phyloP scores from a whole-genome alignment of 768 basidiomycete species.

The Leccinum sublutescens region DNA sequence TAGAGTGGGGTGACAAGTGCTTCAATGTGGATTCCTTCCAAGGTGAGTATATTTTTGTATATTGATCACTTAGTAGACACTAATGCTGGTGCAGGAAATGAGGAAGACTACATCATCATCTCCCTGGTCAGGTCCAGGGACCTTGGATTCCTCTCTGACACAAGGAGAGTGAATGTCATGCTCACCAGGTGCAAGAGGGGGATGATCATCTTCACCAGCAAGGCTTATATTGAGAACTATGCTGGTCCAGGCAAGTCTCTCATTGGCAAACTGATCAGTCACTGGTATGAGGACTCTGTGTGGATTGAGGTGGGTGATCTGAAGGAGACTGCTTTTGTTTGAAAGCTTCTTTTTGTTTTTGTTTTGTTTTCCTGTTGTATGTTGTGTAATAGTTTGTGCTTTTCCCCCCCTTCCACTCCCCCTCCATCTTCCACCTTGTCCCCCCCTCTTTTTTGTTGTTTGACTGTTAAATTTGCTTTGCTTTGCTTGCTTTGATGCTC shows the following conservation, averaged over 20 bases:
- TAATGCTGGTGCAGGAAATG: slow-evolving; percentile 58
- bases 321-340: slow-evolving; percentile 18
- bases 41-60: slow-evolving; percentile 43
- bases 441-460: background rate
- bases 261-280: slow-evolving; percentile 38
- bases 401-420: background rate
- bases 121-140: slow-evolving; percentile 63
- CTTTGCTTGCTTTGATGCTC: background rate
- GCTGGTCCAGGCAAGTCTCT: slow-evolving; percentile 49
- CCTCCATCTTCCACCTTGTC: background rate
- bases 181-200: slow-evolving; percentile 74
- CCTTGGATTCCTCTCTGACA: slow-evolving; percentile 65
- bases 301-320: slow-evolving; percentile 39
- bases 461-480: background rate
- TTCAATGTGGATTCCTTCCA: slow-evolving; percentile 83
- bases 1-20: slow-evolving; percentile 65
- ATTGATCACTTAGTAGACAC: background rate
- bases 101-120: slow-evolving; percentile 73
- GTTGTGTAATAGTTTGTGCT: slow-evolving; percentile 1
- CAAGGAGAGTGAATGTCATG: slow-evolving; percentile 83
- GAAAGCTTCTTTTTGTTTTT: background rate
- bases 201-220: slow-evolving; percentile 72
- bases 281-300: slow-evolving; percentile 30
- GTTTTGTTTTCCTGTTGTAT: background rate
- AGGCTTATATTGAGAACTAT: slow-evolving; percentile 54